Evolutionary conservation across 306 rosid genomes (phyloP).

Genomic region (Prosopis cineraria): DNA sequence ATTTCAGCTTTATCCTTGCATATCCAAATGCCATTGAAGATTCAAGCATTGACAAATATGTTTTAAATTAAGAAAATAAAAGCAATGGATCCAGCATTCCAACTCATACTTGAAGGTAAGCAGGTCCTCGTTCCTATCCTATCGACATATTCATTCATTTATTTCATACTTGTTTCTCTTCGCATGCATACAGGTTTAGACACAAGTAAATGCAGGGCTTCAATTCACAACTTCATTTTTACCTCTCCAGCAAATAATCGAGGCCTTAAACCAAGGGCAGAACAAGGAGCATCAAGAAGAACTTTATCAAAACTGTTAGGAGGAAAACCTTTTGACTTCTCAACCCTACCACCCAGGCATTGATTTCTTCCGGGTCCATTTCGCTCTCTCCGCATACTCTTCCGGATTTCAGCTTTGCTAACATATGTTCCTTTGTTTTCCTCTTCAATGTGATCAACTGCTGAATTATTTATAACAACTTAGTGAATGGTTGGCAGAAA

Average conservation of each 20-base stretch:
- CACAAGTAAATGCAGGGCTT: conserved; percentile 2
- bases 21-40: background rate
- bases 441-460: conserved; percentile 52
- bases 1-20: conserved; percentile 4
- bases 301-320: conserved; percentile 93
- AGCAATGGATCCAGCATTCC: conserved; percentile 12
- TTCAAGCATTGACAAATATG: conserved; percentile 4
- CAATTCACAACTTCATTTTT: conserved; percentile 29
- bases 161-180: conserved; percentile 1
- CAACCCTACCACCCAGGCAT: conserved; percentile 67
- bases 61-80: background rate
- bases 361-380: conserved; percentile 96
- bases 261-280: conserved; percentile 98
- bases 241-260: conserved; percentile 90
- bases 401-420: conserved; percentile 77
- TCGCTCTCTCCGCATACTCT: conserved; percentile 60
- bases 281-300: conserved; percentile 98
- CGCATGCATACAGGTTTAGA: background rate
- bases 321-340: conserved; percentile 79
- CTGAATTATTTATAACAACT: conserved; percentile 37
- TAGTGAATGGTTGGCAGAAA: conserved; percentile 11
- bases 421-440: conserved; percentile 53
- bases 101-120: conserved; percentile 29
- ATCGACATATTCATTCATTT: background rate
- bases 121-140: conserved; percentile 6